Base-by-base conservation (phyloP, 2,329 filamentous ascomycete species). In the Penicillium vulpinum region DNA sequence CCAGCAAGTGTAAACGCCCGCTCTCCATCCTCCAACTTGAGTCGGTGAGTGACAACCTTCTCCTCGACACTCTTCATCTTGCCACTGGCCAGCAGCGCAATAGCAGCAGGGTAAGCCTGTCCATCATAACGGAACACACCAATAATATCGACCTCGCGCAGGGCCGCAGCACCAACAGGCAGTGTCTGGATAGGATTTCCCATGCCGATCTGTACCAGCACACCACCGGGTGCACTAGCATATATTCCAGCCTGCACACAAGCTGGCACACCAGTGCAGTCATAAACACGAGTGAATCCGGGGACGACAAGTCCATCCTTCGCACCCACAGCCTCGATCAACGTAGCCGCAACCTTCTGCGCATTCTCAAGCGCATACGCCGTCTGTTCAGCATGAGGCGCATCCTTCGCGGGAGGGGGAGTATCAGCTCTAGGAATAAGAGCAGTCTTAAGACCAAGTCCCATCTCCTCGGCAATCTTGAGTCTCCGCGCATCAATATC, bases 401-500 rank as follows among this genome's bases (percentile, higher is more conserved):
- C 69, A 40, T 73, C 67, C 40, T 65, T 64, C 4, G 67, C n/a
- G 0, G 74, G 72, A 10, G 67, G 68, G 0, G 72, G 72, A 13
- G 64, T 67, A 3, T 67, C 66, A 6, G 61, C 68, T 51, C 64
- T 69, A 16, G 74, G 72, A 31, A 78, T 73, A 1, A 77, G 67
- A 33, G 65, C 66, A 21, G 77, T 74, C 56, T 74, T 73, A 6
- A 75, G 59, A 1, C 69, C 70, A 15, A 75, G 66, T 0, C 66
- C 67, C 10, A 80, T 68, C 5, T 63, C 65, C n/a, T 71, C 67
- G 0, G 84, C 84, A 57, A 87, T 86, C 40, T 80, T 74, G 10
- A 87, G 71, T 21, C 85, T 74, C 16, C 82, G 78, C 10, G 73
- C 74, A 65, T 87, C 83, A 43, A 87, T 86, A 61, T 88, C 85